Evolutionary conservation across 2,329 filamentous ascomycete genomes (phyloP).

Genomic region (Hypomyces perniciosus): DNA sequence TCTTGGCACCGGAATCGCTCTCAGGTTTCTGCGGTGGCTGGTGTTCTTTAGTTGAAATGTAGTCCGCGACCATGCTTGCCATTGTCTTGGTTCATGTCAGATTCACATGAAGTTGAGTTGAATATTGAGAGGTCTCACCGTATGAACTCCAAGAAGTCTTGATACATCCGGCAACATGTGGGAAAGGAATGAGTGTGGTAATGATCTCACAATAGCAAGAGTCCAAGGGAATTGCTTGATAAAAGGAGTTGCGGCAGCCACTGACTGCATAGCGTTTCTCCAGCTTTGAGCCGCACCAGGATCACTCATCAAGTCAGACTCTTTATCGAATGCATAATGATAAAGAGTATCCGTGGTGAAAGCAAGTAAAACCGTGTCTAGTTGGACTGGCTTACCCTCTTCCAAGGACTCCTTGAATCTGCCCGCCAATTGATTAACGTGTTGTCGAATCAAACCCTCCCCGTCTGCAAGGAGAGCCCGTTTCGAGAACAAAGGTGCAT

Average conservation of each 20-base stretch:
- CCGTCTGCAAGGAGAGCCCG: neutral
- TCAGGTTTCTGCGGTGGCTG: neutral
- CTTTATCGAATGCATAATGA: neutral
- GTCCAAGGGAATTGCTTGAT: conserved; percentile 7
- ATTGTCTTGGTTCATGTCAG: neutral
- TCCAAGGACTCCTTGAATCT: neutral
- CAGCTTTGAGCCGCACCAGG: neutral
- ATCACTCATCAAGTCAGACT: neutral
- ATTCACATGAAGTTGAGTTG: neutral
- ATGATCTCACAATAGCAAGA: neutral
- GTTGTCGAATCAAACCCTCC: neutral
- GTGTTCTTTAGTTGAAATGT: neutral
- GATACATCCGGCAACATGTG: neutral
- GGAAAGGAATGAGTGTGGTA: neutral
- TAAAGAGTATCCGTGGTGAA: neutral
- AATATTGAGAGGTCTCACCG: neutral
- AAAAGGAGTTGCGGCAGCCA: conserved; percentile 1
- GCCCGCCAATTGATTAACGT: neutral
- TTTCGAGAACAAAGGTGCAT: conserved; percentile 3
- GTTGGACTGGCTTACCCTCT: neutral
- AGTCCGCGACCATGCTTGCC: neutral
- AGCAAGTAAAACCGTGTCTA: conserved; percentile 1
- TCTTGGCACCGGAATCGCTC: neutral
- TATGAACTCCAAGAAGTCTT: neutral
- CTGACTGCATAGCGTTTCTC: neutral